Base-by-base conservation (phyloP, 208 protist genomes). In the Trypanosoma platydactyli region DNA sequence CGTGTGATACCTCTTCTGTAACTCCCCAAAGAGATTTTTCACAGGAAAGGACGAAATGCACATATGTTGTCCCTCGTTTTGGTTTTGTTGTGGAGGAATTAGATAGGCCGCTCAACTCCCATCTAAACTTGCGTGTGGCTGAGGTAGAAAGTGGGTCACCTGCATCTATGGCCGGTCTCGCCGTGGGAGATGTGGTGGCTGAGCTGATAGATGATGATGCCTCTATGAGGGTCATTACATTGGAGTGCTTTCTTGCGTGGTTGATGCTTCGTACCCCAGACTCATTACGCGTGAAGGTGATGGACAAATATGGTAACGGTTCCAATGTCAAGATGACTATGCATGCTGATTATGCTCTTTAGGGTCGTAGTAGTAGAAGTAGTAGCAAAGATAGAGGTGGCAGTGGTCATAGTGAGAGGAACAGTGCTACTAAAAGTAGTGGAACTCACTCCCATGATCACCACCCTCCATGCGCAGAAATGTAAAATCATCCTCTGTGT, bases 41-140 rank as follows among this genome's bases (percentile, higher is more conserved):
- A 9, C 33, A 38, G 33, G 3, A 38, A 3, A 38, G 33, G 33
- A 3, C 5, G 33, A 3, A 38, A 38, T 38, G 33, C 33, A 9
- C 33, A 16, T 60, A 45, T 30, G 46, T 27, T n/a, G 29, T 60
- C 16, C 40, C 55, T 30, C 55, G 38, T n/a, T 60, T 60, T 60
- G 55, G 55, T 12, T 60, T 60, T 25, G 25, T 40, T 33, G 55
- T 57, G 20, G 33, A 41, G 33, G 52, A 5, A 18, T 22, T n/a
- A 38, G 40, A 46, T 7, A 15, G 38, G 48, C 27, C 55, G 1
- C 40, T n/a, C 1, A 12, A 16, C 11, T 44, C 55, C 13, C 38
- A 38, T 7, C 12, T 60, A 25, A 20, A 45, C 29, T n/a, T 60
- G 11, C 9, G 29, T 15, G 40, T 60, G 5, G 29, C 25, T 18